phyloP scores from a whole-genome alignment of 1,139 yeast genomes.

The Trichomonascaceae sp. region DNA sequence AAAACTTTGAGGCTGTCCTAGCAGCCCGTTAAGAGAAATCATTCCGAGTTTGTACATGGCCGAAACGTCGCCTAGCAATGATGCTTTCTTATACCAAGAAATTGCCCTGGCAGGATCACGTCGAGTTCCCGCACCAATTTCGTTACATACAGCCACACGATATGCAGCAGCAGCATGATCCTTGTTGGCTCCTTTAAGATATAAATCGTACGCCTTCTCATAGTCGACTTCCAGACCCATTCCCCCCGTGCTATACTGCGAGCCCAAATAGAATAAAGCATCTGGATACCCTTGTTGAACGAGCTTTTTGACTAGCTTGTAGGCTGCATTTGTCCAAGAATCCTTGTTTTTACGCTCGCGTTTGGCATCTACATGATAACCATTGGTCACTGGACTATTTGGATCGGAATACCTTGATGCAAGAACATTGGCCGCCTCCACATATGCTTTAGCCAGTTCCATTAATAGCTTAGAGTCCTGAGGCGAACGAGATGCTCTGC shows the following conservation, averaged over 20 bases:
- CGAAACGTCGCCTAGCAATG: slow-evolving; percentile 48
- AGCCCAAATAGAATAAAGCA: slow-evolving; percentile 54
- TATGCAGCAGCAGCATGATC: slow-evolving; percentile 56
- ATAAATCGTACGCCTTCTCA: slow-evolving; percentile 52
- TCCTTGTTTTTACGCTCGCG: slow-evolving; percentile 47
- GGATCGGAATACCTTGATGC: slow-evolving; percentile 31
- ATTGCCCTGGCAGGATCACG: slow-evolving; percentile 44
- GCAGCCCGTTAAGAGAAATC: slow-evolving; percentile 49
- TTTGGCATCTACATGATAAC: slow-evolving; percentile 31
- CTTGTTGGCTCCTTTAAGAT: slow-evolving; percentile 50
- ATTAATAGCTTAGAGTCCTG: slow-evolving; percentile 31
- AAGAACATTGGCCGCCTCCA: slow-evolving; percentile 31
- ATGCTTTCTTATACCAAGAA: slow-evolving; percentile 51
- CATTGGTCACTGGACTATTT: slow-evolving; percentile 23
- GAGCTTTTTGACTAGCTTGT: slow-evolving; percentile 51
- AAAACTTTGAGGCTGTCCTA: slow-evolving; percentile 40
- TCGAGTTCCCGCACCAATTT: slow-evolving; percentile 55
- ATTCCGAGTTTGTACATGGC: slow-evolving; percentile 69
- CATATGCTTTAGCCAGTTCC: slow-evolving; percentile 34
- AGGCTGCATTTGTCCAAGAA: slow-evolving; percentile 50
- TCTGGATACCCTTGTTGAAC: slow-evolving; percentile 39
- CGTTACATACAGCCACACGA: slow-evolving; percentile 62
- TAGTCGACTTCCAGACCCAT: slow-evolving; percentile 51
- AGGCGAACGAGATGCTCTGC: slow-evolving; percentile 26
- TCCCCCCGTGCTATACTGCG: slow-evolving; percentile 52